Evolutionary conservation across 495 filamentous ascomycete species (phyloP).

Genomic region (Stereocaulon alpinum): DNA sequence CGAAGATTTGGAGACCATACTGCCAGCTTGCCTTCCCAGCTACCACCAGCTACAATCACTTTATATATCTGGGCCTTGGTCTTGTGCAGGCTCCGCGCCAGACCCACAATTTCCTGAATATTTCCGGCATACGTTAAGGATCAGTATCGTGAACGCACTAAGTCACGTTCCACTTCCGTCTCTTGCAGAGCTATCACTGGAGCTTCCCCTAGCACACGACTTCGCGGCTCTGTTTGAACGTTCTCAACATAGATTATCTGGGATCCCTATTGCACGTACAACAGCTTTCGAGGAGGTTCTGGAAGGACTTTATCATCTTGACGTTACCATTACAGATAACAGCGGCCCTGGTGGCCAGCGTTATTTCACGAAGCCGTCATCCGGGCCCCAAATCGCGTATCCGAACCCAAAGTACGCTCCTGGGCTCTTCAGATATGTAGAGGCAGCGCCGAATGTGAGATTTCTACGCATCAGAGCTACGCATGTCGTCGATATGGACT

Average conservation of each 20-base stretch:
- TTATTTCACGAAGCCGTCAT: neutral
- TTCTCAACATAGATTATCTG: neutral
- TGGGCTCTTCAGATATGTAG: neutral
- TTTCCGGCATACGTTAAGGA: neutral
- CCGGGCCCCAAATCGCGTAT: neutral
- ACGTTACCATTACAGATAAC: neutral
- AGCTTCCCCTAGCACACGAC: neutral
- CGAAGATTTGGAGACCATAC: neutral
- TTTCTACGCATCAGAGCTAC: neutral
- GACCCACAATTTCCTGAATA: neutral
- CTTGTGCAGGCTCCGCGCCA: neutral
- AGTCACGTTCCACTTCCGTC: neutral
- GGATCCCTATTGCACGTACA: neutral
- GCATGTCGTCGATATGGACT: constrained; percentile 3
- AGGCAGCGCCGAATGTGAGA: neutral
- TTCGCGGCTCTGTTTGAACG: neutral
- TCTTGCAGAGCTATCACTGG: neutral
- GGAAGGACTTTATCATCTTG: neutral
- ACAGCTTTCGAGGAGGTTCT: neutral
- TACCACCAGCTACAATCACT: neutral
- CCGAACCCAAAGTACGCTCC: neutral
- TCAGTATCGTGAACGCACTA: neutral
- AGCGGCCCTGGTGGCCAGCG: neutral
- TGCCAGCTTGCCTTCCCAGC: neutral
- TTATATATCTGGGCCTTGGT: neutral